Percentiles rank a stretch among this genome's conserved stretches.
Conservation (phyloP, 306 rosid genomes). For the Medicago lupulina region DNA sequence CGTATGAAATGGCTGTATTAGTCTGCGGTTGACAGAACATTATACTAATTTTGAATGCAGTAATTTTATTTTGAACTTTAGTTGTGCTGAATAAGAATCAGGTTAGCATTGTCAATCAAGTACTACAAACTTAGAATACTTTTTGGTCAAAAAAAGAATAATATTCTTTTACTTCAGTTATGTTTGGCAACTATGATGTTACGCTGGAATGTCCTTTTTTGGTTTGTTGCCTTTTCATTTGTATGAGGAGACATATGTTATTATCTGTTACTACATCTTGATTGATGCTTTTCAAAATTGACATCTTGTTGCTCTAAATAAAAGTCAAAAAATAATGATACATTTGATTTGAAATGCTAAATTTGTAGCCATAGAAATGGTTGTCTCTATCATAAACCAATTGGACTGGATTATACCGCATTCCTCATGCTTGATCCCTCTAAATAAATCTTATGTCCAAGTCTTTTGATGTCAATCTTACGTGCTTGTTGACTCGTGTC, state of each 20-base stretch:
- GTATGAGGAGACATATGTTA: neutral
- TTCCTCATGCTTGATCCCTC: no score
- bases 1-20: conserved; percentile 27
- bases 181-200: conserved; percentile 14
- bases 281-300: neutral
- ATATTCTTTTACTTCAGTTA: neutral
- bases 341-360: neutral
- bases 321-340: neutral
- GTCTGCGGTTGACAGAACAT: conserved; percentile 42
- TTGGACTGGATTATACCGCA: neutral
- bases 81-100: neutral
- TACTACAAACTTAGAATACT: neutral
- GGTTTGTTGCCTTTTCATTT: neutral
- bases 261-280: neutral
- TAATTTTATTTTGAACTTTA: conserved; percentile 1
- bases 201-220: neutral
- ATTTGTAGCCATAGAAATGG: neutral
- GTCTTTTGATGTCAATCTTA: no score
- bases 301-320: conserved; percentile 8
- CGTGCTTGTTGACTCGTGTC: no score
- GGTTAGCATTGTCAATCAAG: neutral
- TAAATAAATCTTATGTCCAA: no score
- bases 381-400: neutral
- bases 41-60: conserved; percentile 31
- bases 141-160: neutral